Evolutionary conservation across 2,329 filamentous ascomycete species (phyloP).

Genomic region (Penicillium sp.): DNA sequence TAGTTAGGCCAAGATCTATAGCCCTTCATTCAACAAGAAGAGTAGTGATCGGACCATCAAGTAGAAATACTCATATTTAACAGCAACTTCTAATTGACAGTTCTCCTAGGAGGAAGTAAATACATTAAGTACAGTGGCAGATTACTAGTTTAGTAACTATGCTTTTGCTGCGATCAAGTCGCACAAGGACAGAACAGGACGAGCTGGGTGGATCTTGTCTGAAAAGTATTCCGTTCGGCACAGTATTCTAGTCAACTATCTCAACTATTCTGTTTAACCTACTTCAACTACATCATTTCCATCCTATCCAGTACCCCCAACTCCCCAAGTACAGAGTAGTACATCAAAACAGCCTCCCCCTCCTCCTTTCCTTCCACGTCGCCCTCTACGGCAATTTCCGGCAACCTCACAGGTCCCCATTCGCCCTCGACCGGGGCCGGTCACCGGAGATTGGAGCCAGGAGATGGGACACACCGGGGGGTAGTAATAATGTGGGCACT

Average conservation of each 20-base stretch:
- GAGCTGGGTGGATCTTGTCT: background rate
- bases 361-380: background rate
- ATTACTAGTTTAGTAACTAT: background rate
- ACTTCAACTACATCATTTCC: background rate
- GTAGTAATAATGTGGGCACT: constrained; percentile 5
- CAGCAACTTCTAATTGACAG: background rate
- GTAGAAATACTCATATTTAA: background rate
- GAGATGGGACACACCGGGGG: constrained; percentile 11
- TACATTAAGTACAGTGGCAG: background rate
- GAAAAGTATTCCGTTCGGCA: background rate
- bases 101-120: background rate
- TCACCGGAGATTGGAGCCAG: constrained; percentile 36
- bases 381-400: constrained; percentile 31
- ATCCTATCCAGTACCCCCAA: background rate
- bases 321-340: background rate
- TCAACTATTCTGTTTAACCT: background rate
- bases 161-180: background rate
- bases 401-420: constrained; percentile 19
- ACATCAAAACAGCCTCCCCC: constrained; percentile 1
- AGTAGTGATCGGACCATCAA: background rate
- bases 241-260: background rate
- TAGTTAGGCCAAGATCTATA: background rate
- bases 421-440: constrained; percentile 25
- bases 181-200: background rate
- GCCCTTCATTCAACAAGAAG: background rate